Evolutionary conservation across 805 yeast species (phyloP).

Genomic region (Metschnikowia cubensis): DNA sequence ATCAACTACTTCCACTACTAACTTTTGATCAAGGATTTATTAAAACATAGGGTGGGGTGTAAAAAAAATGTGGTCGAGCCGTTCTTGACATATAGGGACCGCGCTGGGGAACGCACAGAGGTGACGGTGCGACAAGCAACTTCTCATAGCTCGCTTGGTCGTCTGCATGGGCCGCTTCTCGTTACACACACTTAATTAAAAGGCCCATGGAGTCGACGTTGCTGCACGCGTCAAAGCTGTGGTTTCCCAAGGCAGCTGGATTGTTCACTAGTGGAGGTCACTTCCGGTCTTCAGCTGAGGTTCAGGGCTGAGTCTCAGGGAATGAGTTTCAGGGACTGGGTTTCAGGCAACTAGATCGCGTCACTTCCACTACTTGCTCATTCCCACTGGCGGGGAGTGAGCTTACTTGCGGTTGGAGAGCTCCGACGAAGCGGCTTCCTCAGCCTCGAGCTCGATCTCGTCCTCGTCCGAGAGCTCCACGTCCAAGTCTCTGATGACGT

Average conservation of each 20-base stretch:
- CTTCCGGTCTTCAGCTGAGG: too few species aligned
- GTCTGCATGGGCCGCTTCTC: constrained; percentile 2
- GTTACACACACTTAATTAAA: constrained; percentile 11
- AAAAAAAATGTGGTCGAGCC: constrained; percentile 16
- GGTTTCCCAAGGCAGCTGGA: too few species aligned
- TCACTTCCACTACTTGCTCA: too few species aligned
- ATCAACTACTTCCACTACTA: too few species aligned
- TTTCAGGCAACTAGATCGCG: too few species aligned
- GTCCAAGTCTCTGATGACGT: constrained; percentile 54
- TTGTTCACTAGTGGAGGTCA: too few species aligned
- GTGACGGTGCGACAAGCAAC: neutral
- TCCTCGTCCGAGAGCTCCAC: constrained; percentile 39
- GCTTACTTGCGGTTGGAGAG: constrained; percentile 6
- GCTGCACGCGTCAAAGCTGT: too few species aligned
- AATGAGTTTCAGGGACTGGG: too few species aligned
- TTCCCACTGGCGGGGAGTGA: neutral
- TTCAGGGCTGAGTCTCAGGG: too few species aligned
- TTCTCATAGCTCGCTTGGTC: neutral
- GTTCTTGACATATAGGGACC: constrained; percentile 12
- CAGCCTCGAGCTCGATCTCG: constrained; percentile 13
- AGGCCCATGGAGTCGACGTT: constrained; percentile 1
- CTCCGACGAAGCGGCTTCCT: constrained; percentile 8
- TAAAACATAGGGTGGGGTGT: constrained; percentile 9
- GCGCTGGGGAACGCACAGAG: neutral
- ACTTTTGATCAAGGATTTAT: neutral